phyloP scores from a whole-genome alignment of 2,329 filamentous ascomycete species.

The Bisporella sp. region DNA sequence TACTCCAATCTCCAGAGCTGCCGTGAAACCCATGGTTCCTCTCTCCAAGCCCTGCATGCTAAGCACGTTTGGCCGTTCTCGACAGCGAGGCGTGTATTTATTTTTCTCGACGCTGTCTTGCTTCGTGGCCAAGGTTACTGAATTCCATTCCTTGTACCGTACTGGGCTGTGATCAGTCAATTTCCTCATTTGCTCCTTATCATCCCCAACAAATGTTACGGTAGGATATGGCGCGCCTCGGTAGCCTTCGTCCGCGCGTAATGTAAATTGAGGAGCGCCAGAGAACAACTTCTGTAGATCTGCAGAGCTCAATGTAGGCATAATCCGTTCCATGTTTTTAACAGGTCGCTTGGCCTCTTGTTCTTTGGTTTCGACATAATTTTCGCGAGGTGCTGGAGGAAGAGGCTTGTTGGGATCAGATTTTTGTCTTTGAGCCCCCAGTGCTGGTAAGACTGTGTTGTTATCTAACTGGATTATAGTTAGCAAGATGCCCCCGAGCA shows the following conservation, averaged over 20 bases:
- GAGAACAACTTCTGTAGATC: conserved; percentile 67
- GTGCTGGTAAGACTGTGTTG: no score
- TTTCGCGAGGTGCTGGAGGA: conserved; percentile 40
- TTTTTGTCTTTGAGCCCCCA: background rate
- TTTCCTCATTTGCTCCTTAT: conserved; percentile 52
- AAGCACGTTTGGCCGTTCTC: conserved; percentile 56
- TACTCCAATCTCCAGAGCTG: conserved; percentile 58
- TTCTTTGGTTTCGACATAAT: conserved; percentile 30
- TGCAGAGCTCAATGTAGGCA: conserved; percentile 49
- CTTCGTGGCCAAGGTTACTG: conserved; percentile 41
- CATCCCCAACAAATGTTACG: conserved; percentile 63
- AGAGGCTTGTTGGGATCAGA: conserved; percentile 48
- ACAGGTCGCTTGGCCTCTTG: conserved; percentile 21
- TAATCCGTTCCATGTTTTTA: conserved; percentile 43
- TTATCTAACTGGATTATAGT: no score
- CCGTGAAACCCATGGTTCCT: conserved; percentile 62
- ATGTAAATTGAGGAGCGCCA: conserved; percentile 67
- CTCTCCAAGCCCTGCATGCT: conserved; percentile 66
- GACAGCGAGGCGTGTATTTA: conserved; percentile 24
- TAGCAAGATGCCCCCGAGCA: no score
- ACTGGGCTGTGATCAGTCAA: conserved; percentile 58
- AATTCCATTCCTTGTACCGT: conserved; percentile 56
- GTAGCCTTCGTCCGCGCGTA: conserved; percentile 51
- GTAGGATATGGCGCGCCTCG: conserved; percentile 54
- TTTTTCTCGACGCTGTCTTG: conserved; percentile 16